Conservation (phyloP, 129 eudicot species). For the Daucus carota region DH1_v3.0 NC_030384.2:34543001-34543500, state of each 20-base stretch:
- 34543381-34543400: not conserved
- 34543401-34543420: not conserved
- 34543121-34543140: not conserved
- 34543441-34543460: slow-evolving; percentile 16
- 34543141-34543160: not conserved
- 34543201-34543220: not conserved
- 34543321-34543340: not conserved
- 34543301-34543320: not conserved
- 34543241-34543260: no score
- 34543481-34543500: slow-evolving; percentile 16
- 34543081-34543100: not conserved
- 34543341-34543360: not conserved
- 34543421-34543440: slow-evolving; percentile 10
- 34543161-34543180: not conserved
- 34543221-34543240: not conserved
- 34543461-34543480: slow-evolving; percentile 8
- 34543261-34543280: not conserved
- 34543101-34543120: not conserved
- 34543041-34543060: not conserved
- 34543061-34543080: not conserved
- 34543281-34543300: not conserved
- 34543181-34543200: not conserved
- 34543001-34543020: not conserved
- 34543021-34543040: not conserved
- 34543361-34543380: not conserved